A percentile compares a stretch with the other conserved stretches of the same genome.
phyloP scores from a whole-genome alignment of 306 rosid species.

The Vigna unguiculata region DNA sequence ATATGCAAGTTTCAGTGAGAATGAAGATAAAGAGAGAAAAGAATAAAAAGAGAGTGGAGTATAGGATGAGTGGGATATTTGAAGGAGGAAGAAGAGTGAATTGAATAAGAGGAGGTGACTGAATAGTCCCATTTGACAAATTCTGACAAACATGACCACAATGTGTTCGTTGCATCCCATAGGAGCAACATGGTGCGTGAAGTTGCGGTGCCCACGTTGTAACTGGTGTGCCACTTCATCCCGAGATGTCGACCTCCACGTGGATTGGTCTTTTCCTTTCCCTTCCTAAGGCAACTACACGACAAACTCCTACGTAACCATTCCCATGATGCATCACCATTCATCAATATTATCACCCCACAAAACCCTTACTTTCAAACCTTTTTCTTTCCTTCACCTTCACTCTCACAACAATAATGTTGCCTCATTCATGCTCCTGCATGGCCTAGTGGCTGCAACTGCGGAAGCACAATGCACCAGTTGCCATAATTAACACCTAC shows the following conservation, averaged over 20 bases:
- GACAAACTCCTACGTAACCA: constrained; percentile 43
- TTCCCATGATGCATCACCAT: constrained; percentile 18
- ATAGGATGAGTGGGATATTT: neutral
- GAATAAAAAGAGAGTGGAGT: no score
- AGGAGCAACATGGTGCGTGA: constrained; percentile 49
- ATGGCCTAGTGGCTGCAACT: constrained; percentile 35
- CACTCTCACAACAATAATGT: constrained; percentile 39
- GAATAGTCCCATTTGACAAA: constrained; percentile 3
- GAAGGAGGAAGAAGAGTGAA: neutral
- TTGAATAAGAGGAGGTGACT: neutral
- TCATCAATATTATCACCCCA: constrained; percentile 22
- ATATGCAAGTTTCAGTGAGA: no score
- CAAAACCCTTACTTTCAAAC: neutral
- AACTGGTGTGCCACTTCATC: constrained; percentile 41
- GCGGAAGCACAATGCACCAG: constrained; percentile 2
- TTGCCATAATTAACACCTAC: neutral
- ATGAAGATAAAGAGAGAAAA: no score
- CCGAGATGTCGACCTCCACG: constrained; percentile 57
- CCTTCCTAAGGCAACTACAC: constrained; percentile 26
- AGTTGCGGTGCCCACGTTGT: constrained; percentile 54
- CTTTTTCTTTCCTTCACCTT: constrained; percentile 40
- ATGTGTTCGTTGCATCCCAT: constrained; percentile 47
- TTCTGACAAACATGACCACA: constrained; percentile 48
- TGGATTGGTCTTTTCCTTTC: constrained; percentile 48
- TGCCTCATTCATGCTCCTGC: constrained; percentile 29